These are phyloP conservation scores for Pyrenophora teres DNA, from an alignment of 2,329 filamentous ascomycete genomes.

Conservation along the genomic window DNA sequence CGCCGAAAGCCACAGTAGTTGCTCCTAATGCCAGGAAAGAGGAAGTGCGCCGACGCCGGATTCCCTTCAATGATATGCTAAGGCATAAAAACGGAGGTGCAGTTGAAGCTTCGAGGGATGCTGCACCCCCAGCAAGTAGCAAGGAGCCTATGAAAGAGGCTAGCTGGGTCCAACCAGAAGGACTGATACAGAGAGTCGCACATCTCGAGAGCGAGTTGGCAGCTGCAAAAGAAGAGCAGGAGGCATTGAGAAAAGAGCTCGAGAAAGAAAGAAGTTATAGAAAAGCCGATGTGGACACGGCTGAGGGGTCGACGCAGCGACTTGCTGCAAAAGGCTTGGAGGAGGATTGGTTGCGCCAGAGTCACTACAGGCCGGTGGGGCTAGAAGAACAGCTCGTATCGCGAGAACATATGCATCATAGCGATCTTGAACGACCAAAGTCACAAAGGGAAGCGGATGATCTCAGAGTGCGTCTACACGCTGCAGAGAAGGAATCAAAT, in stretches of 20 bases:
- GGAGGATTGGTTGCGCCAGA: slow-evolving; percentile 29
- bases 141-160: slow-evolving; percentile 1
- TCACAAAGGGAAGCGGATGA: slow-evolving; percentile 33
- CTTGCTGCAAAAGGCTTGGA: slow-evolving; percentile 8
- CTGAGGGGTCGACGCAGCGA: slow-evolving; percentile 27
- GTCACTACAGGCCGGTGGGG: slow-evolving; percentile 27
- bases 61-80: slow-evolving; percentile 42
- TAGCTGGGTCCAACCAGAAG: background rate
- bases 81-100: slow-evolving; percentile 10
- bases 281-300: slow-evolving; percentile 23
- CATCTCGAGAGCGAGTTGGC: slow-evolving; percentile 38
- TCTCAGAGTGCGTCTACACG: slow-evolving; percentile 36
- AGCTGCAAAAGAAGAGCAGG: slow-evolving; percentile 28
- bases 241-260: slow-evolving; percentile 32
- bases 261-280: slow-evolving; percentile 27
- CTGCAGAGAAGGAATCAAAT: slow-evolving; percentile 61
- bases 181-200: slow-evolving; percentile 20
- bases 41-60: slow-evolving; percentile 36
- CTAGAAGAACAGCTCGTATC: slow-evolving; percentile 32
- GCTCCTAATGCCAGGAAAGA: slow-evolving; percentile 38
- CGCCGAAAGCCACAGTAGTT: slow-evolving; percentile 39
- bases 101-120: background rate
- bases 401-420: slow-evolving; percentile 20
- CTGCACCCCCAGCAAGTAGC: background rate
- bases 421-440: background rate